Evolutionary conservation across 1,139 yeast genomes (phyloP).

Genomic region (Suhomyces anneliseae): DNA sequence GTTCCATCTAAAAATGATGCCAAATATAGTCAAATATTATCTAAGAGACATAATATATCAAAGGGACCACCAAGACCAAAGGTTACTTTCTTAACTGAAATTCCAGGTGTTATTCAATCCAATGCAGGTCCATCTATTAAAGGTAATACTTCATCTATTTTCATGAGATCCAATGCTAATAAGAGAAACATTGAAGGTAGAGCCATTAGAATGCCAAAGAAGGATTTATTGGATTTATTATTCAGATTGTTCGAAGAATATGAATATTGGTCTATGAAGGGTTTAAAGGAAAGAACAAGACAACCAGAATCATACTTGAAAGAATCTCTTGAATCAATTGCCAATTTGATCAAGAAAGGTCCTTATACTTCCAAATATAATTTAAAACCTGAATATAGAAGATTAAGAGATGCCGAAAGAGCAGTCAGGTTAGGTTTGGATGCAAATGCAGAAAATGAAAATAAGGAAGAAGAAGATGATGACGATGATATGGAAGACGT

Average conservation of each 20-base stretch:
- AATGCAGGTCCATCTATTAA: constrained; percentile 82
- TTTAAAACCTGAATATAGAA: constrained; percentile 85
- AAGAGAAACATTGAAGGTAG: constrained; percentile 68
- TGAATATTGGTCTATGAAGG: constrained; percentile 96
- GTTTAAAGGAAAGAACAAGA: constrained; percentile 87
- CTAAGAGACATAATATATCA: constrained; percentile 49
- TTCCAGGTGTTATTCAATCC: constrained; percentile 84
- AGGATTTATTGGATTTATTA: constrained; percentile 82
- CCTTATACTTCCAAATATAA: constrained; percentile 93
- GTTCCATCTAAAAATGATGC: constrained; percentile 75
- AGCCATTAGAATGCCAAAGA: constrained; percentile 92
- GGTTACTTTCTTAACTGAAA: constrained; percentile 77
- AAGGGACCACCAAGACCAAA: constrained; percentile 56
- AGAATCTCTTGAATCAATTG: constrained; percentile 88
- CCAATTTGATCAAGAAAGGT: constrained; percentile 87
- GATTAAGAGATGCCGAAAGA: constrained; percentile 74
- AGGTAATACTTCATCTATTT: constrained; percentile 61
- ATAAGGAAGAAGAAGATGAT: constrained; percentile 47
- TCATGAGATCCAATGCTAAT: constrained; percentile 46
- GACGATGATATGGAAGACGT: constrained; percentile 44
- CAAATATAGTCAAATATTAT: constrained; percentile 55
- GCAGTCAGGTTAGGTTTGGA: constrained; percentile 58
- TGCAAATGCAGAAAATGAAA: constrained; percentile 38
- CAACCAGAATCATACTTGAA: constrained; percentile 95
- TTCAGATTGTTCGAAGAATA: constrained; percentile 91